These are phyloP conservation scores for Tetracladium maxilliforme DNA, from an alignment of 2,329 filamentous ascomycete genomes.

Conservation along the genomic window DNA sequence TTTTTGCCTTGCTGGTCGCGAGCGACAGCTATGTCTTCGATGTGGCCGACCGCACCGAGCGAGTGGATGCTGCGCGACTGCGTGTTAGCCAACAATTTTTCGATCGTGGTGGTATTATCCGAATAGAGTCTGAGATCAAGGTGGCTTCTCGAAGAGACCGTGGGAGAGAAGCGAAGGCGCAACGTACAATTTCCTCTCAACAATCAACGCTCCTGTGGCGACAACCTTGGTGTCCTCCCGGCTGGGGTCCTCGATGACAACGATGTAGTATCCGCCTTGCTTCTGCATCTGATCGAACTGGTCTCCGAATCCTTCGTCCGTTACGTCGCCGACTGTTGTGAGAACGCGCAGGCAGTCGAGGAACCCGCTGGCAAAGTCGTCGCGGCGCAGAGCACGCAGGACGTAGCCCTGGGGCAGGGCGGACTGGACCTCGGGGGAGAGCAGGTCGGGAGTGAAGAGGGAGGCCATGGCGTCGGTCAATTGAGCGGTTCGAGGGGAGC, in stretches of 20 bases:
- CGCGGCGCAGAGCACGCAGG: slow-evolving; percentile 63
- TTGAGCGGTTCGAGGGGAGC: too few species aligned
- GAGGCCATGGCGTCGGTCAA: too few species aligned
- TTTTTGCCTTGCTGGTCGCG: slow-evolving; percentile 97
- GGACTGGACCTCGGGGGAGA: slow-evolving; percentile 60
- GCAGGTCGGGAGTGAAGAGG: slow-evolving; percentile 65
- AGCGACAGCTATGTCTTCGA: slow-evolving; percentile 92
- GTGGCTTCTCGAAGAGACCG: background rate
- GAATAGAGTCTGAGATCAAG: background rate
- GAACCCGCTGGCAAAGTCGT: slow-evolving; percentile 71
- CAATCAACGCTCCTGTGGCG: slow-evolving; percentile 79
- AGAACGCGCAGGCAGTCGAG: slow-evolving; percentile 83
- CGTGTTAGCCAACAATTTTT: slow-evolving; percentile 7
- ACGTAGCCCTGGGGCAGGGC: slow-evolving; percentile 69
- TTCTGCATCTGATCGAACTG: slow-evolving; percentile 71
- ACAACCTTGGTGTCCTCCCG: too few species aligned
- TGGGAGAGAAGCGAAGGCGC: slow-evolving; percentile 1
- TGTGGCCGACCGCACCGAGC: slow-evolving; percentile 77
- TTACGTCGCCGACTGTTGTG: slow-evolving; percentile 83
- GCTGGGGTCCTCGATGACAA: slow-evolving; percentile 65
- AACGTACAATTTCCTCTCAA: slow-evolving; percentile 84
- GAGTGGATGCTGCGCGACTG: slow-evolving; percentile 51
- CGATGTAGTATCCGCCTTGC: slow-evolving; percentile 65
- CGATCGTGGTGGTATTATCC: background rate
- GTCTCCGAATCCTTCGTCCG: slow-evolving; percentile 56